Percentiles rank a stretch among this genome's conserved stretches.
phyloP scores from a whole-genome alignment of 2,329 filamentous ascomycete species.

The Colletotrichum musae region DNA sequence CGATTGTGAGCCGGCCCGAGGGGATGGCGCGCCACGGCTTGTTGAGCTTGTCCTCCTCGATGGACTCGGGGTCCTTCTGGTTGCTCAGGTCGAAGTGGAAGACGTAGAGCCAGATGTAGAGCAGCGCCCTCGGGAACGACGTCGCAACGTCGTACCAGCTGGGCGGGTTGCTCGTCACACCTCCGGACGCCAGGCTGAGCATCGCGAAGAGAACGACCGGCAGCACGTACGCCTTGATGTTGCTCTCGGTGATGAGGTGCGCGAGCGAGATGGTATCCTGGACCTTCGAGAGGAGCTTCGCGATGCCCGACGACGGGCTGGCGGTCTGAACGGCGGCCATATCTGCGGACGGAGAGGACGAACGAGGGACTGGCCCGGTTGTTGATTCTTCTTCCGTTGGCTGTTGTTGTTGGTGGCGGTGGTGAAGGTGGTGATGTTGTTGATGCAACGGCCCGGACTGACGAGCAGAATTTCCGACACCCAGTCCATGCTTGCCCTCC shows the following conservation, averaged over 20 bases:
- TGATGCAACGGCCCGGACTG: not conserved
- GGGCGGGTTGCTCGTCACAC: slow-evolving; percentile 5
- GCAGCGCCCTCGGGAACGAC: slow-evolving; percentile 5
- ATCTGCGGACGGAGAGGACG: not conserved
- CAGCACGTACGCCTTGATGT: slow-evolving; percentile 16
- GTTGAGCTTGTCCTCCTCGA: slow-evolving; percentile 57
- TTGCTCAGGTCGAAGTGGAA: slow-evolving; percentile 54
- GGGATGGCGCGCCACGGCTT: slow-evolving; percentile 54
- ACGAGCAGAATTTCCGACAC: not conserved
- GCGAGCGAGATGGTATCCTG: slow-evolving; percentile 2
- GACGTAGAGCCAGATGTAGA: slow-evolving; percentile 19
- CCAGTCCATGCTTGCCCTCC: not conserved
- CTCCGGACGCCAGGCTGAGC: slow-evolving; percentile 9
- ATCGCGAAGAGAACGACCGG: slow-evolving; percentile 15
- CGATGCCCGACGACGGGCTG: slow-evolving; percentile 2
- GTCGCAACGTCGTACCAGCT: slow-evolving; percentile 10
- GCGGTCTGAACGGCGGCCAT: not conserved
- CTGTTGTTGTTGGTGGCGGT: not conserved
- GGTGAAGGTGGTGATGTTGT: not conserved
- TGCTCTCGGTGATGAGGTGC: slow-evolving; percentile 12
- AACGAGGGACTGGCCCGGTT: no score
- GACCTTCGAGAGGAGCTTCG: slow-evolving; percentile 11
- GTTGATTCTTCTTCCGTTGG: not conserved
- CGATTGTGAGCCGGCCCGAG: slow-evolving; percentile 47
- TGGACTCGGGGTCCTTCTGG: slow-evolving; percentile 50